phyloP scores from a whole-genome alignment of 179 eudicot species.

The Beta macrorhiza region DNA sequence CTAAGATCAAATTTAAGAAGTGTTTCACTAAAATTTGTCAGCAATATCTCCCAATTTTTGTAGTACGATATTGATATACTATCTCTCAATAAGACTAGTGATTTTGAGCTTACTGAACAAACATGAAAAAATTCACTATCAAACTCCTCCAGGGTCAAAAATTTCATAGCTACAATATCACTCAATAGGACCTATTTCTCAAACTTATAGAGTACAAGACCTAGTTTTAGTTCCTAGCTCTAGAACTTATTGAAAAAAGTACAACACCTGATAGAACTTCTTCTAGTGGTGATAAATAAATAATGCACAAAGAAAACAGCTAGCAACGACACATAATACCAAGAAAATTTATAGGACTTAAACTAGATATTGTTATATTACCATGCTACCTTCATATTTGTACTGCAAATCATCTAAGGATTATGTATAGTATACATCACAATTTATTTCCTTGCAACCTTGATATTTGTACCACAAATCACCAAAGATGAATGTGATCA shows the following conservation, averaged over 20 bases:
- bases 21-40: neutral
- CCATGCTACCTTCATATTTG: neutral
- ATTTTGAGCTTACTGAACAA: neutral
- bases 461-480: neutral
- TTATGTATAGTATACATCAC: neutral
- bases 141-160: neutral
- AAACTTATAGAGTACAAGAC: constrained; percentile 4
- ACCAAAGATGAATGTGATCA: neutral
- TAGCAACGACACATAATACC: neutral
- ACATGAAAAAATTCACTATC: neutral
- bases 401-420: neutral
- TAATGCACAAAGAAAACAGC: neutral
- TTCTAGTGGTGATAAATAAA: neutral
- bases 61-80: neutral
- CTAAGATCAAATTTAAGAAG: neutral
- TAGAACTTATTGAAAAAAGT: neutral
- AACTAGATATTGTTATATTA: neutral
- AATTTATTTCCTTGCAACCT: neutral
- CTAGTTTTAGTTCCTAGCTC: neutral
- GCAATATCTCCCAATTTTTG: neutral
- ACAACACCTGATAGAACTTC: neutral
- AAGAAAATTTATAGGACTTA: neutral
- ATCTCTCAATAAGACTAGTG: neutral
- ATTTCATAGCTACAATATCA: neutral
- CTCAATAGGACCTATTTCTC: neutral